These are phyloP conservation scores for Medicago ruthenica DNA, from an alignment of 306 rosid genomes.

Conservation along the genomic window DNA sequence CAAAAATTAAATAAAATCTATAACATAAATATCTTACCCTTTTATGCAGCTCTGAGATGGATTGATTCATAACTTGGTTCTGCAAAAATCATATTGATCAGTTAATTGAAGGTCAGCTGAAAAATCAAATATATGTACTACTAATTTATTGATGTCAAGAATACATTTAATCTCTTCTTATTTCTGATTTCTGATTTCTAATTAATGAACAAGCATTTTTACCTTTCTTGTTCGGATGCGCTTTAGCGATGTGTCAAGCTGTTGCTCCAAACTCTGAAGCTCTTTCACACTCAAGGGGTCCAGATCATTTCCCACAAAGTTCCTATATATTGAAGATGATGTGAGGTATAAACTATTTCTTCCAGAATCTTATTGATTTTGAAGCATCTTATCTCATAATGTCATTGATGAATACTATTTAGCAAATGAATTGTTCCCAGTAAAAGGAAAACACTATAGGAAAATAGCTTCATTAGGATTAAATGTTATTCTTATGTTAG, in stretches of 20 bases:
- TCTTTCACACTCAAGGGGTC: conserved; percentile 75
- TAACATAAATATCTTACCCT: conserved; percentile 53
- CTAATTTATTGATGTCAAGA: background rate
- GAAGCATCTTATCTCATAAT: conserved; percentile 19
- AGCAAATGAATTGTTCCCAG: background rate
- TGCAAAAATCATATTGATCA: conserved; percentile 46
- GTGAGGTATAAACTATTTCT: conserved; percentile 18
- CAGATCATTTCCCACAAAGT: conserved; percentile 67
- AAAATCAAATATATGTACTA: background rate
- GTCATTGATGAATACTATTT: background rate
- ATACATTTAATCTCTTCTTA: background rate
- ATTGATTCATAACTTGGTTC: conserved; percentile 84
- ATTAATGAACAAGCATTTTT: background rate
- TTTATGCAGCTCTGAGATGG: conserved; percentile 71
- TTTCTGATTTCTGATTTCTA: background rate
- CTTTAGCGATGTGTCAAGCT: conserved; percentile 76
- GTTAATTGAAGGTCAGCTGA: background rate
- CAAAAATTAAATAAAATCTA: no score
- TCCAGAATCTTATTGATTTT: conserved; percentile 14
- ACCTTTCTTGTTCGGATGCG: conserved; percentile 89
- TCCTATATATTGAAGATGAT: conserved; percentile 54
- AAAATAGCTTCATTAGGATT: no score
- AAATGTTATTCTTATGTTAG: no score
- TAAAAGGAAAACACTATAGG: no score
- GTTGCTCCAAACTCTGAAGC: conserved; percentile 86